Evolutionary conservation across 805 yeast genomes (phyloP).

Genomic region (Hanseniaspora valbyensis): DNA sequence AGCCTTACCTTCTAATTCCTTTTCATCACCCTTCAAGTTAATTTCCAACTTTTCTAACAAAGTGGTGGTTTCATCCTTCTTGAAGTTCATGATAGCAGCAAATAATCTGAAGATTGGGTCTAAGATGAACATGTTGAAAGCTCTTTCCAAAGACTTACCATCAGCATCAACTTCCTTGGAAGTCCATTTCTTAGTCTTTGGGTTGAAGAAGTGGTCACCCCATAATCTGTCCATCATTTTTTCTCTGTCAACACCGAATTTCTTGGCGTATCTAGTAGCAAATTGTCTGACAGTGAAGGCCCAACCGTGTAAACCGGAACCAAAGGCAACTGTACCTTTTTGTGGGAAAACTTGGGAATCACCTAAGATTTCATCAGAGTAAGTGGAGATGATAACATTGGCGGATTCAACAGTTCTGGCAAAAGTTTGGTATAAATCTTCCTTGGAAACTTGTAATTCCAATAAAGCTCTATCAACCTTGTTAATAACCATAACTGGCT

Average conservation of each 20-base stretch:
- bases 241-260: slow-evolving; percentile 94
- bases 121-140: slow-evolving; percentile 97
- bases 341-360: slow-evolving; percentile 98
- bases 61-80: slow-evolving; percentile 90
- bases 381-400: slow-evolving; percentile 94
- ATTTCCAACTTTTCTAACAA: slow-evolving; percentile 91
- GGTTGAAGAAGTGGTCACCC: slow-evolving; percentile 99
- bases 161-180: slow-evolving; percentile 91
- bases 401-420: slow-evolving; percentile 98
- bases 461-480: slow-evolving; percentile 99
- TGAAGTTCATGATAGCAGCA: slow-evolving; percentile 96
- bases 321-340: slow-evolving; percentile 97
- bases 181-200: slow-evolving; percentile 99
- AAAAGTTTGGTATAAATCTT: slow-evolving; percentile 96
- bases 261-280: slow-evolving; percentile 95
- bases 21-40: slow-evolving; percentile 87
- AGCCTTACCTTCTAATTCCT: slow-evolving; percentile 97
- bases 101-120: slow-evolving; percentile 98
- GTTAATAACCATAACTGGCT: slow-evolving; percentile 97
- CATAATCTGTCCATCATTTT: slow-evolving; percentile 99
- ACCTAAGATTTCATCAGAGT: slow-evolving; percentile 81
- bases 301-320: slow-evolving; percentile 99
- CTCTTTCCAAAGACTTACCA: slow-evolving; percentile 94
- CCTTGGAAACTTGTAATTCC: slow-evolving; percentile 97
- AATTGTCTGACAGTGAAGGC: slow-evolving; percentile 99